These are phyloP conservation scores for Fusarium tjaetaba DNA, from an alignment of 2,329 filamentous ascomycete genomes.

Conservation along the genomic window DNA sequence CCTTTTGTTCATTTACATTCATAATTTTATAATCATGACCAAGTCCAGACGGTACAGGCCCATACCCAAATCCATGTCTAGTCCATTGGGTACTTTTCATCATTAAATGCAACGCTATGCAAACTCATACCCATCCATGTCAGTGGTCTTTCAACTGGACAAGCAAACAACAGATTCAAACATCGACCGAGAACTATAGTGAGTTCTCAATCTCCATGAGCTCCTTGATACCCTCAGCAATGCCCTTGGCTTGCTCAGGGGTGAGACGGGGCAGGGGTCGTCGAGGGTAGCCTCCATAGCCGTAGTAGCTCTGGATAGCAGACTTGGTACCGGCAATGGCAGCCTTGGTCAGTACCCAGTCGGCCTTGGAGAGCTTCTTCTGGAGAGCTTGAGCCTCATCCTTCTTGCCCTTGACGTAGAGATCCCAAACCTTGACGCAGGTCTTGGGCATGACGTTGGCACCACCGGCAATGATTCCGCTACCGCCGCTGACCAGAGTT, in stretches of 20 bases:
- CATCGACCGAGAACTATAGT: conserved; percentile 47
- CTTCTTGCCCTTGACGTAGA: conserved; percentile 76
- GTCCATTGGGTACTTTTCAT: conserved; percentile 7
- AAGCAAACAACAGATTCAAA: not conserved
- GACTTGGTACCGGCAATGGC: conserved; percentile 89
- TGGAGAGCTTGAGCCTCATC: conserved; percentile 81
- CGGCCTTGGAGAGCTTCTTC: conserved; percentile 78
- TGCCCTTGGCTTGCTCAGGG: conserved; percentile 61
- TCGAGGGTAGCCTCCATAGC: conserved; percentile 82
- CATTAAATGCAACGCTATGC: conserved; percentile 40
- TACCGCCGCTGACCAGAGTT: conserved; percentile 80
- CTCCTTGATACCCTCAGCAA: conserved; percentile 67
- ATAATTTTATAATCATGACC: conserved; percentile 18
- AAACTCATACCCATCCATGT: conserved; percentile 19
- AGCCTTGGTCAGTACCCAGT: conserved; percentile 85
- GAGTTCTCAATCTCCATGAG: conserved; percentile 73
- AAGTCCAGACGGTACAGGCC: not conserved
- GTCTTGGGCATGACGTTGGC: conserved; percentile 88
- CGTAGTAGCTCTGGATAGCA: conserved; percentile 81
- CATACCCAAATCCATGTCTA: not conserved
- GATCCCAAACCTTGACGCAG: conserved; percentile 80
- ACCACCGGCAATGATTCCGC: conserved; percentile 85
- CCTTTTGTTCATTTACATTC: conserved; percentile 28
- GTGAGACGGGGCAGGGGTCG: conserved; percentile 75
- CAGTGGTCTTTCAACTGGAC: not conserved